Evolutionary conservation across 148 eudicot genomes (phyloP).

Genomic region (Nepenthes gracilis): DNA sequence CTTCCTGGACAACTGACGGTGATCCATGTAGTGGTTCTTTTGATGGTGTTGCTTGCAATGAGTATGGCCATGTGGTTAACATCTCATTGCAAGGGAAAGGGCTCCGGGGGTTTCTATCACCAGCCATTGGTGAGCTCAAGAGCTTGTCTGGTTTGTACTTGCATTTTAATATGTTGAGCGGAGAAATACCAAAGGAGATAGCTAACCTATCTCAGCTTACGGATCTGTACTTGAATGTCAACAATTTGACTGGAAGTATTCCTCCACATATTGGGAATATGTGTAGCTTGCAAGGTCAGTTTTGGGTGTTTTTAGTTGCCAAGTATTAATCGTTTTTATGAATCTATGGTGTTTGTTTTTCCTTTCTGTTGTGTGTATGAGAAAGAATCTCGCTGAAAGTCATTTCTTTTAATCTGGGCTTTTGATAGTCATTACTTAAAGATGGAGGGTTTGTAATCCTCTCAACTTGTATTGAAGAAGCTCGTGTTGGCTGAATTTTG

Average conservation of each 20-base stretch:
- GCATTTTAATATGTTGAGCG: conserved; percentile 60
- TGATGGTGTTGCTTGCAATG: conserved; percentile 67
- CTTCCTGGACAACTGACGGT: conserved; percentile 49
- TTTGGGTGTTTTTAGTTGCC: conserved; percentile 4
- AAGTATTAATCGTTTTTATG: conserved; percentile 10
- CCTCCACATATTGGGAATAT: conserved; percentile 52
- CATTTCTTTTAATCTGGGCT: too few relatives aligned
- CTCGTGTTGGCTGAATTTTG: too few relatives aligned
- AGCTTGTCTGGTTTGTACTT: conserved; percentile 71
- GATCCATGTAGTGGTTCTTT: conserved; percentile 51
- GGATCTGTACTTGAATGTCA: conserved; percentile 83
- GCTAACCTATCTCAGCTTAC: conserved; percentile 45
- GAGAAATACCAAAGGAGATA: conserved; percentile 60
- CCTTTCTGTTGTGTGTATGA: not conserved
- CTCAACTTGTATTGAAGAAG: too few relatives aligned
- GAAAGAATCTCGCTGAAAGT: too few relatives aligned
- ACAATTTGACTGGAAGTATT: conserved; percentile 53
- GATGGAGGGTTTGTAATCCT: too few relatives aligned
- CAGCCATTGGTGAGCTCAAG: conserved; percentile 53
- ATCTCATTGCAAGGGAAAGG: conserved; percentile 83
- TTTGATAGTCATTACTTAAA: too few relatives aligned
- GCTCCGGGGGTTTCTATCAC: conserved; percentile 48
- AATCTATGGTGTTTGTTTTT: not conserved
- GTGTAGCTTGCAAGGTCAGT: conserved; percentile 77
- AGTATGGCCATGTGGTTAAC: conserved; percentile 54